Base-by-base conservation (phyloP, 768 basidiomycete genomes). In the Favolaschia claudopus region DNA sequence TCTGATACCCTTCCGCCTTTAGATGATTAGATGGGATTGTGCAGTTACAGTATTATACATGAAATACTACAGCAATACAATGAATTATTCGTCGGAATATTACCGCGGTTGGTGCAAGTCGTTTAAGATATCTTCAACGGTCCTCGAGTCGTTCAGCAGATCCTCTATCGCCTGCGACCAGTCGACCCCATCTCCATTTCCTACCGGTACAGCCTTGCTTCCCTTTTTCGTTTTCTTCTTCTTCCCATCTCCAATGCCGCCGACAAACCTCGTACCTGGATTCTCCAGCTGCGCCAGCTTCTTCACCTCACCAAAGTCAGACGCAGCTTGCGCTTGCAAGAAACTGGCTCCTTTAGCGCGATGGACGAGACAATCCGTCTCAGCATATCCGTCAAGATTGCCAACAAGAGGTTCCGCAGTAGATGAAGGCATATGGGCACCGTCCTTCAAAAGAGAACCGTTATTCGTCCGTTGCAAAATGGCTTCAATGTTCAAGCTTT, bases 271-370 rank as follows among this genome's bases (percentile, higher is more conserved):
- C 58, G 76, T 73, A 19, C 85, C 84, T n/a, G n/a, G n/a, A 27
- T 75, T 77, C 8, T 66, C 79, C 50, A 78, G 78, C 72, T 85
- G 83, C 10, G 89, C 86, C 14, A 93, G 80, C 34, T 83, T 79
- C 70, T 84, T 87, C 57, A 95, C 82, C 71, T 94, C 89, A 8
- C 80, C 82, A 50, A 89, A 83, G 68, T 91, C 88, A 12, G 77
- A 74, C 9, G 88, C 89, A 3, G 91, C 88, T 72, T 95, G 93
- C 3, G 93, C 93, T 32, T 85, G 81, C 39, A 95, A 76, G 76
- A 89, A 95, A 3, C 82, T 82, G 3, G 87, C 84, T 43, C 79
- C 82, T 28, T 72, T 71, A 13, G 91, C 84, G 9, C 92, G 82
- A 67, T 93, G 91, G 4, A 69, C 72, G 47, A 93, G 76, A 65